These are phyloP conservation scores for Phlegmacium glaucopus DNA, from an alignment of 768 basidiomycete species.

Conservation along the genomic window DNA sequence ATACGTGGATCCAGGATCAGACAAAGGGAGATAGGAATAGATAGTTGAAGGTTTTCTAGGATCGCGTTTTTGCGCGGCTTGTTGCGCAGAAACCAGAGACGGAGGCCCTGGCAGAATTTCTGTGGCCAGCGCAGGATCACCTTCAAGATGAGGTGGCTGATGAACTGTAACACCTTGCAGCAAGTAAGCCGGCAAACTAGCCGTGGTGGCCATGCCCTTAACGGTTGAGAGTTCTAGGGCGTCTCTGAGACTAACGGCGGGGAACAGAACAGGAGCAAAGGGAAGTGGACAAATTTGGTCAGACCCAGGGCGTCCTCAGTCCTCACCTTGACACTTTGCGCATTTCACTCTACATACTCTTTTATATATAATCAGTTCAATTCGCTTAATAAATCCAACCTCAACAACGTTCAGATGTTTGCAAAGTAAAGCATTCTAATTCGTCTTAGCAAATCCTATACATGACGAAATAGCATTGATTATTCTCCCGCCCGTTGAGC, in stretches of 20 bases:
- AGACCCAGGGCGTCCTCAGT: slow-evolving; percentile 11
- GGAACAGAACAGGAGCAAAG: slow-evolving; percentile 26
- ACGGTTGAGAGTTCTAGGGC: slow-evolving; percentile 18
- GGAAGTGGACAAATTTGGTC: slow-evolving; percentile 35
- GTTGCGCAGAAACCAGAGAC: slow-evolving; percentile 66
- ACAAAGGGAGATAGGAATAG: slow-evolving; percentile 77
- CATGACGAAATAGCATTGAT: slow-evolving; percentile 3
- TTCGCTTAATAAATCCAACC: neutral
- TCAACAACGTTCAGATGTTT: slow-evolving; percentile 6
- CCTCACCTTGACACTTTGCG: neutral
- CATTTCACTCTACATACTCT: neutral
- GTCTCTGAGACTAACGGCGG: slow-evolving; percentile 23
- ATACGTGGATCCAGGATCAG: slow-evolving; percentile 88
- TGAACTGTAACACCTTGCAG: slow-evolving; percentile 67
- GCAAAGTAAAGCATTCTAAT: too few species aligned
- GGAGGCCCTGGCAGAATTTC: slow-evolving; percentile 91
- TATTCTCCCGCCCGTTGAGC: slow-evolving; percentile 47
- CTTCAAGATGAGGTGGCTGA: slow-evolving; percentile 80
- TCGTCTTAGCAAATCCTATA: slow-evolving; percentile 4
- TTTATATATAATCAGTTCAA: neutral
- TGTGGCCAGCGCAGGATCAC: slow-evolving; percentile 79
- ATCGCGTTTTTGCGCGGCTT: slow-evolving; percentile 72
- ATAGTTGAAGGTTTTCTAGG: slow-evolving; percentile 68
- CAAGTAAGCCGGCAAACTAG: slow-evolving; percentile 68
- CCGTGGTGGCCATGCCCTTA: slow-evolving; percentile 66